Base-by-base conservation (phyloP, 176 grass and related monocot species). In the Juncus effusus region DNA sequence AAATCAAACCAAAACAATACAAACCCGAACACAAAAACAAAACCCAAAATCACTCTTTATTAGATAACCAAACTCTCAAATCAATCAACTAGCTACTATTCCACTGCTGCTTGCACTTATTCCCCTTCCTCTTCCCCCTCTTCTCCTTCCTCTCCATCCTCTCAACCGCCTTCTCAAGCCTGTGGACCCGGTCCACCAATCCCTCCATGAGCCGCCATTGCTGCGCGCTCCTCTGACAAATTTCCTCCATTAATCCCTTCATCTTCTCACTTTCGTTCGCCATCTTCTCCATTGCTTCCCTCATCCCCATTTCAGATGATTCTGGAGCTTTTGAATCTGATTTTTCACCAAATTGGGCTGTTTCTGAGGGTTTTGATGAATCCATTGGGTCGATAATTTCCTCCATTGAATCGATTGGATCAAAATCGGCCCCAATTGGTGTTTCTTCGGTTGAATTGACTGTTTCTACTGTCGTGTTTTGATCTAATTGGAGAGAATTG, bases 201-300 rank as follows among this genome's bases (percentile, higher is more conserved):
- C 81, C 76, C 2, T 65, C 74, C 40, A 87, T 85, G 5, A 87
- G 63, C 74, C 36, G 42, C 63, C 78, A 82, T 49, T 93, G 85
- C 75, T 81, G 59, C 59, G 72, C 54, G 36, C 56, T 91, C 40
- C 67, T 69, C 63, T 86, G 65, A 62, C 92, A 88, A 42, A 96
- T 10, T 13, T 64, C 79, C 41, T 64, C 75, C 56, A 78, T 66
- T 54, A 78, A 7, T 13, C 10, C n/a, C n/a, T 77, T 68, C 74
- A 83, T 56, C 6, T 10, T 73, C 65, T 60, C 73, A 10, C 61
- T 77, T 66, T 83, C 74, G 13, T 35, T 52, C 51, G 76, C 61
- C 16, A 96, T 64, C 64, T 73, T 86, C 77, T 81, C 71, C 84
- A 91, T 73, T 19, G 83, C 16, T 72, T 77, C 83, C 62, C 10